These are phyloP conservation scores for Rusavskia elegans DNA, from an alignment of 495 filamentous ascomycete species.

Conservation along the genomic window DNA sequence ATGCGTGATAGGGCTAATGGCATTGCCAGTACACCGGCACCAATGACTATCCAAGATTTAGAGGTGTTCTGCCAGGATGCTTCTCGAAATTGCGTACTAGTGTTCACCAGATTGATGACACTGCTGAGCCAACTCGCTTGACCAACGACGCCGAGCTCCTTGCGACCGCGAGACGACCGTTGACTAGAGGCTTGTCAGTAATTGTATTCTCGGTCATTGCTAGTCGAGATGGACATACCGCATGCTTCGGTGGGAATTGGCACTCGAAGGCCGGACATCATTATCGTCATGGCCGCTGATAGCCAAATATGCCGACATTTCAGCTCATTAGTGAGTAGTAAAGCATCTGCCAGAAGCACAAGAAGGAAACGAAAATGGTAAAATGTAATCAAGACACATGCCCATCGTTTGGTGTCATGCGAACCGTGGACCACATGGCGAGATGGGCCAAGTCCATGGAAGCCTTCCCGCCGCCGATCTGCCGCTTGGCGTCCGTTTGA, in stretches of 20 bases:
- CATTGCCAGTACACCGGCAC: constrained; percentile 90
- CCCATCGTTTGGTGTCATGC: background rate
- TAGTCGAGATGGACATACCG: constrained; percentile 9
- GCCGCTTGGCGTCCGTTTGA: no score
- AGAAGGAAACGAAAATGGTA: background rate
- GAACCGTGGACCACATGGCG: no score
- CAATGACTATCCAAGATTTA: constrained; percentile 49
- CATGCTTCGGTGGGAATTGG: constrained; percentile 17
- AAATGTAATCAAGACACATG: background rate
- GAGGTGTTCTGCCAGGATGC: constrained; percentile 1
- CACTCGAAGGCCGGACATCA: constrained; percentile 21
- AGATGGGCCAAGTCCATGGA: no score
- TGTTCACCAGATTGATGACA: constrained; percentile 90
- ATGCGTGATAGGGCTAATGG: constrained; percentile 85
- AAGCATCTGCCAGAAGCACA: background rate
- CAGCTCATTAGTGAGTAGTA: background rate
- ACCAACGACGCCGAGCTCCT: constrained; percentile 36
- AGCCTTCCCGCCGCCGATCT: no score
- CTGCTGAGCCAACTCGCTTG: constrained; percentile 81
- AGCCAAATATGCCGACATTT: constrained; percentile 18
- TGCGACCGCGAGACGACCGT: constrained; percentile 30
- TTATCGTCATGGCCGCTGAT: constrained; percentile 17
- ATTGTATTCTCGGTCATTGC: background rate
- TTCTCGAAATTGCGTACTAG: constrained; percentile 39
- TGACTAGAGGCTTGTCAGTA: constrained; percentile 17